These are phyloP conservation scores for Wickerhamiella occidentalis DNA, from an alignment of 805 yeast species.

Conservation along the genomic window DNA sequence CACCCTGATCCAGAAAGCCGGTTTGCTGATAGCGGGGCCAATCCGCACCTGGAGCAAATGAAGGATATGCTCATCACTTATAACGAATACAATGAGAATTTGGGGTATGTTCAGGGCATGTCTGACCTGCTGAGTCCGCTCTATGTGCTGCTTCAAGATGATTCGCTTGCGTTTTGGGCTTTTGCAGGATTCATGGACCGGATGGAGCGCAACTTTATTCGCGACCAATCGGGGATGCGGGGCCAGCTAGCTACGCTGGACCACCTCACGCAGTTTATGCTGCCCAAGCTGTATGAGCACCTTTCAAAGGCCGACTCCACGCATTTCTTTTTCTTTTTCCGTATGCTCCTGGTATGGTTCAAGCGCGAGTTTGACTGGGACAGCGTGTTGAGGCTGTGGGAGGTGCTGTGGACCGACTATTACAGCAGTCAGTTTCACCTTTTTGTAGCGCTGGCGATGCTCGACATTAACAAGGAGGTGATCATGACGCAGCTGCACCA, in stretches of 20 bases:
- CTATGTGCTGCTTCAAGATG: conserved; percentile 53
- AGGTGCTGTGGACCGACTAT: conserved; percentile 77
- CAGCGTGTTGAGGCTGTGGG: conserved; percentile 79
- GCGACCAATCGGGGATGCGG: conserved; percentile 90
- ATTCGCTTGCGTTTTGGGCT: conserved; percentile 75
- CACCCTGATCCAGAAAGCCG: conserved; percentile 36
- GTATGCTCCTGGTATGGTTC: conserved; percentile 92
- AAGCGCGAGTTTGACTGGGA: conserved; percentile 80
- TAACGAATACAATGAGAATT: conserved; percentile 66
- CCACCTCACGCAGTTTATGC: conserved; percentile 78
- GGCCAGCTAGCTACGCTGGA: conserved; percentile 73
- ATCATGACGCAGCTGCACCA: conserved; percentile 59
- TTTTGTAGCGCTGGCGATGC: conserved; percentile 76
- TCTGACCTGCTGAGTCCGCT: conserved; percentile 82
- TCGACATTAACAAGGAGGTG: conserved; percentile 72
- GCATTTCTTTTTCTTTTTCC: conserved; percentile 82
- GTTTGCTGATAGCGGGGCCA: conserved; percentile 54
- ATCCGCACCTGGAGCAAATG: conserved; percentile 61
- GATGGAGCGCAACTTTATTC: conserved; percentile 86
- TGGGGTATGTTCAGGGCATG: conserved; percentile 98
- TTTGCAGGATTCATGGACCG: conserved; percentile 80
- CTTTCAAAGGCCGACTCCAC: conserved; percentile 78
- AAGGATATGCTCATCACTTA: conserved; percentile 74
- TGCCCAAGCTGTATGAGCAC: conserved; percentile 74
- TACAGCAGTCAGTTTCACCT: conserved; percentile 79